Conservation (phyloP, 1,284 basidiomycete species). For the Irpex sp. region DNA sequence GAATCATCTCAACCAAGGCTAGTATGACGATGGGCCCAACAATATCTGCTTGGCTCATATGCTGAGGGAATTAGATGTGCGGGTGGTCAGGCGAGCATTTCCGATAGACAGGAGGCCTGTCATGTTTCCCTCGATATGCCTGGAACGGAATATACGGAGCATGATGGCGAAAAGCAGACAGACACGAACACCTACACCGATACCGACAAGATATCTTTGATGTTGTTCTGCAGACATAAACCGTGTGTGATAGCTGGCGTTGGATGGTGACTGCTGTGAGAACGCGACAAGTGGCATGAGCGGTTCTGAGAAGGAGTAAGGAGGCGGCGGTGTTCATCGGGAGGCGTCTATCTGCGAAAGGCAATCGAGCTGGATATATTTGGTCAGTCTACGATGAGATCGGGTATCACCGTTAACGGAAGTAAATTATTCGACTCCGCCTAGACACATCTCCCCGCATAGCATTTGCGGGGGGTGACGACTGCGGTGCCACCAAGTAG, state of each 20-base stretch:
- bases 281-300: neutral
- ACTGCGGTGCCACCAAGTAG: neutral
- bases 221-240: too few species aligned
- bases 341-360: neutral
- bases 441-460: neutral
- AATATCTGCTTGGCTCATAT: neutral
- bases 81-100: neutral
- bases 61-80: neutral
- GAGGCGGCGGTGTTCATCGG: neutral
- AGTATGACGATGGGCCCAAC: neutral
- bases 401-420: neutral
- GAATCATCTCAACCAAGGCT: neutral
- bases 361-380: slow-evolving; percentile 2
- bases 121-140: too few species aligned
- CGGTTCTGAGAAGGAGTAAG: neutral
- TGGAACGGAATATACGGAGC: too few species aligned
- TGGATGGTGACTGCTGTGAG: neutral
- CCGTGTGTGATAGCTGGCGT: too few species aligned
- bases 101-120: too few species aligned
- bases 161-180: too few species aligned
- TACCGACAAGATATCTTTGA: too few species aligned
- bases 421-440: neutral
- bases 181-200: too few species aligned
- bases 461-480: neutral
- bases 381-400: neutral